Evolutionary conservation across 345 rosid genomes (phyloP).

Genomic region (Aegle marmelos): DNA sequence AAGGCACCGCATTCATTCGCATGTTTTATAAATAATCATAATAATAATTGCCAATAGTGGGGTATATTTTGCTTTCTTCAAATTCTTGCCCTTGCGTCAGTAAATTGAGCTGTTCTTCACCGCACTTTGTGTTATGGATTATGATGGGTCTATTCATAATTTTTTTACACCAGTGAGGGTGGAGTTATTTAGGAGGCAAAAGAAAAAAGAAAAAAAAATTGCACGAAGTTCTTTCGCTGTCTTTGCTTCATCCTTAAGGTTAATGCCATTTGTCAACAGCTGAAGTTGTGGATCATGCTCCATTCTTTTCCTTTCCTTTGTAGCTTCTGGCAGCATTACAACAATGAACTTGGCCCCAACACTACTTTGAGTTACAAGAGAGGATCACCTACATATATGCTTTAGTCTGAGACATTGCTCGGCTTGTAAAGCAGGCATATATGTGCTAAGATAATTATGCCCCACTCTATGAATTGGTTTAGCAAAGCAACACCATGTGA

Average conservation of each 20-base stretch:
- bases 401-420: no score
- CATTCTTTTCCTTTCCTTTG: not conserved
- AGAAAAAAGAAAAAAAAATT: not conserved
- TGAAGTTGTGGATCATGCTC: conserved; percentile 10
- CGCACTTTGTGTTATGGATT: not conserved
- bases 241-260: not conserved
- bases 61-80: not conserved
- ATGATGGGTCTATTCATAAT: not conserved
- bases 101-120: not conserved
- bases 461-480: no score
- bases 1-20: conserved; percentile 21
- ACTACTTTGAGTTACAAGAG: not conserved
- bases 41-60: not conserved
- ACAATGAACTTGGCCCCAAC: not conserved
- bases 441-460: no score
- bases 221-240: conserved; percentile 1
- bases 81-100: not conserved
- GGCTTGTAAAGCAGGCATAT: no score
- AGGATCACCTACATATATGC: not conserved
- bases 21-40: not conserved
- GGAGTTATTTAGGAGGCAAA: not conserved
- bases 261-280: not conserved
- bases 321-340: not conserved
- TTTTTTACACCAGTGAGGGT: not conserved
- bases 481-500: not conserved